These are phyloP conservation scores for Sphaerostilbella broomeana DNA, from an alignment of 2,329 filamentous ascomycete genomes.

Conservation along the genomic window DNA sequence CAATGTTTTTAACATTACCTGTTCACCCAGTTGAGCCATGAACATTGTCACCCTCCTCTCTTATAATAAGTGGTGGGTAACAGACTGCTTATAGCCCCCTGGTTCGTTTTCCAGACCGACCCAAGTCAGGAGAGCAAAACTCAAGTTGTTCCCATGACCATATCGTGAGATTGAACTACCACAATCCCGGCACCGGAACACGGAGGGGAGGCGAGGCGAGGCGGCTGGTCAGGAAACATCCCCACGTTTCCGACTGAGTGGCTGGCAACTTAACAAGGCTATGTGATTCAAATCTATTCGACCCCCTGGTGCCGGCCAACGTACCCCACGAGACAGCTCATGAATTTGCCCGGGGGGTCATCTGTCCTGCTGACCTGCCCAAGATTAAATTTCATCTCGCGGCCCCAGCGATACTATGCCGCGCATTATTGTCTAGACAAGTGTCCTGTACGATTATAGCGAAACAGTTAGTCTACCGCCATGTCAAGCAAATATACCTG, in stretches of 20 bases:
- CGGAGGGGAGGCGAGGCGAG: conserved; percentile 5
- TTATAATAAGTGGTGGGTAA: background rate
- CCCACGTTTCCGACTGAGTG: conserved; percentile 12
- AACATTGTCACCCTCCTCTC: too few relatives aligned
- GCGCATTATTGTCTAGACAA: too few relatives aligned
- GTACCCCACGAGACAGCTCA: background rate
- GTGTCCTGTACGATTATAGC: too few relatives aligned
- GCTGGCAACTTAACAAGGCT: conserved; percentile 3
- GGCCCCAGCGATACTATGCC: background rate
- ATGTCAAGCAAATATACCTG: too few relatives aligned
- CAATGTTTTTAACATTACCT: too few relatives aligned
- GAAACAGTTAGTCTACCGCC: too few relatives aligned
- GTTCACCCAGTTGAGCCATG: too few relatives aligned
- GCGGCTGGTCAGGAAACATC: conserved; percentile 8
- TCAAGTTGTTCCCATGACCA: conserved; percentile 11
- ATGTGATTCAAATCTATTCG: background rate
- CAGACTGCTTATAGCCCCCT: conserved; percentile 7
- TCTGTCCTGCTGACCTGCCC: conserved; percentile 7
- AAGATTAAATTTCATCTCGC: conserved; percentile 3
- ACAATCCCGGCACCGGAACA: background rate
- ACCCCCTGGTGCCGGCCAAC: conserved; percentile 5
- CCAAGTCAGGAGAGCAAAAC: conserved; percentile 5
- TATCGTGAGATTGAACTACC: conserved; percentile 8
- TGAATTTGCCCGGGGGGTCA: background rate
- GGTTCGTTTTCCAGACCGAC: conserved; percentile 1